phyloP scores from a whole-genome alignment of 345 rosid species.

The Salix dunnii region DNA sequence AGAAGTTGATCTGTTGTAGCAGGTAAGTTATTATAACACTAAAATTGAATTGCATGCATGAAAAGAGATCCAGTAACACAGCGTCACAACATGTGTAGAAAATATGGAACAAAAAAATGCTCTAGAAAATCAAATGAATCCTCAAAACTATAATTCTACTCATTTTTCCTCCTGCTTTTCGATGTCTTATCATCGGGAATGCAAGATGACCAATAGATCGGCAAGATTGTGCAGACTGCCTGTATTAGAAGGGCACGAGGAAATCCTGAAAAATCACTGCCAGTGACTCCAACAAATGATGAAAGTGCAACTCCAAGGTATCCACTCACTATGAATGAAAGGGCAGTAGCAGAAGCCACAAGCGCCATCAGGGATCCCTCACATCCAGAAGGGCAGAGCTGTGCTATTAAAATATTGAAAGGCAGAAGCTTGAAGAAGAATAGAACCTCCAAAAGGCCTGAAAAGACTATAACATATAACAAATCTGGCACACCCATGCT shows the following conservation, averaged over 20 bases:
- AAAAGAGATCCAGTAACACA: background rate
- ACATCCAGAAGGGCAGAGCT: conserved; percentile 77
- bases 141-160: background rate
- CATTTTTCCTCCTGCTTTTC: conserved; percentile 34
- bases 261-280: conserved; percentile 61
- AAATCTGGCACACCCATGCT: conserved; percentile 58
- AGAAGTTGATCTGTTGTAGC: too few species aligned
- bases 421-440: conserved; percentile 76
- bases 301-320: conserved; percentile 74
- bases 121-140: background rate
- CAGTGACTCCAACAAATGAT: conserved; percentile 56
- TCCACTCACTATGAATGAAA: conserved; percentile 69
- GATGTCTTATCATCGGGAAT: conserved; percentile 46
- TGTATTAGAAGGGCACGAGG: conserved; percentile 56
- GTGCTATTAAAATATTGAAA: conserved; percentile 60
- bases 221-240: conserved; percentile 57
- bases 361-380: conserved; percentile 89
- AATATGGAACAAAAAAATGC: background rate
- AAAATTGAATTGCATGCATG: background rate
- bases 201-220: conserved; percentile 51
- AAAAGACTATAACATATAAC: conserved; percentile 54
- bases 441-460: conserved; percentile 68
- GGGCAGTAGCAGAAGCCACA: conserved; percentile 70
- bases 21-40: too few species aligned
- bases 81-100: background rate